Percentiles rank a stretch among this genome's conserved stretches.
Evolutionary conservation across 441 rosid genomes (phyloP).

Genomic region (Syzygium malaccense): DNA sequence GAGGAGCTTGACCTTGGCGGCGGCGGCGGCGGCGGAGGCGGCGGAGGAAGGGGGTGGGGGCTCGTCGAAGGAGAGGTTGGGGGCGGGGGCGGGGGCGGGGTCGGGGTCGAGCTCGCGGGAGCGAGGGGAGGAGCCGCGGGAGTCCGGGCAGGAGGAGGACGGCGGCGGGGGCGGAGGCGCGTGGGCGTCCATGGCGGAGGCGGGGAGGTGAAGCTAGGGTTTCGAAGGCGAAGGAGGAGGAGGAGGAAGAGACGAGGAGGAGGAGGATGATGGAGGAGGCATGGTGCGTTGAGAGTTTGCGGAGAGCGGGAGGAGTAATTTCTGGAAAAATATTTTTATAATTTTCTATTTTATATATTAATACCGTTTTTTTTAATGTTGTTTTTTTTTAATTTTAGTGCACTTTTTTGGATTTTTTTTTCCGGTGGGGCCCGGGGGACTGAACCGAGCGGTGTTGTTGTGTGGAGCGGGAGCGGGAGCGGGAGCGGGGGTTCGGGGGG

Average conservation of each 20-base stretch:
- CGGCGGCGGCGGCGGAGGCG: conserved; percentile 2
- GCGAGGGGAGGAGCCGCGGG: conserved; percentile 48
- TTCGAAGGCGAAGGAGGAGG: neutral
- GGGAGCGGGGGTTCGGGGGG: neutral
- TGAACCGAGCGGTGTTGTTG: neutral
- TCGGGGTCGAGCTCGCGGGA: conserved; percentile 50
- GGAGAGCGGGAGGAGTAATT: neutral
- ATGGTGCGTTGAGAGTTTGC: neutral
- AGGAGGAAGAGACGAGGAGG: neutral
- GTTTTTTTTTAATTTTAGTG: neutral
- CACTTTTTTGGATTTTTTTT: neutral
- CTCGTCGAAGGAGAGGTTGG: conserved; percentile 37
- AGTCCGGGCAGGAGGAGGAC: conserved; percentile 39
- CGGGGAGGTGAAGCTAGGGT: neutral
- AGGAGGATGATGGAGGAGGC: neutral
- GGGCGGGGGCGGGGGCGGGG: neutral
- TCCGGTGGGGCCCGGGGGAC: neutral
- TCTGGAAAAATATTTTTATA: neutral
- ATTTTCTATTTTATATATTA: neutral
- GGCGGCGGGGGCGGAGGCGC: neutral
- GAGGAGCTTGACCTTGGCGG: conserved; percentile 34
- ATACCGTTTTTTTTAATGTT: neutral
- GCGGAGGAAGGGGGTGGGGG: too few species aligned
- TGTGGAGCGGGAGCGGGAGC: too few species aligned
- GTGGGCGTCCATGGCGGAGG: neutral